phyloP scores from a whole-genome alignment of 176 grass and related monocot genomes.

The Ensete glaucum region DNA sequence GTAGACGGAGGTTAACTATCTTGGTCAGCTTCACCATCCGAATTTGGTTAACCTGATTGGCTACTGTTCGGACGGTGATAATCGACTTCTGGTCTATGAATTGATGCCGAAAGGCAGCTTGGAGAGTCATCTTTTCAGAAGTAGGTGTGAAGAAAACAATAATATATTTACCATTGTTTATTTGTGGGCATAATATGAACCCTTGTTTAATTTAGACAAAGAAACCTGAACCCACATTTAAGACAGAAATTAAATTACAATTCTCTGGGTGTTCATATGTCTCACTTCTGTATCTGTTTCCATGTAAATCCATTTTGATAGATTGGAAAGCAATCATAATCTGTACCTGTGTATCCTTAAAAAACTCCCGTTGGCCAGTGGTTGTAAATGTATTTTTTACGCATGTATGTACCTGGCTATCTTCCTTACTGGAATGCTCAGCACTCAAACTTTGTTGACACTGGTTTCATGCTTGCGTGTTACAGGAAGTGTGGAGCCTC shows the following conservation, averaged over 20 bases:
- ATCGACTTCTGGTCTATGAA: slow-evolving; percentile 1
- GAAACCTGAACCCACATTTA: not conserved
- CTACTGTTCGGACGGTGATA: not conserved
- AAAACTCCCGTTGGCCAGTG: not conserved
- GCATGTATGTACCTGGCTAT: too few species aligned
- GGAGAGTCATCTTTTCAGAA: slow-evolving; percentile 6
- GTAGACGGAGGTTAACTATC: slow-evolving; percentile 6
- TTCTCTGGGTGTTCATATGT: too few species aligned
- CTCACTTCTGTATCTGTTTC: not conserved
- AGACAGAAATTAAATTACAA: too few species aligned
- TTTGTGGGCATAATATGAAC: not conserved
- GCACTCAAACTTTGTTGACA: not conserved
- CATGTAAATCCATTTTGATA: not conserved
- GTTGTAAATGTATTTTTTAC: not conserved
- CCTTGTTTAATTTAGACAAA: not conserved
- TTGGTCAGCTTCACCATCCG: slow-evolving; percentile 5
- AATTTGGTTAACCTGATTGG: not conserved
- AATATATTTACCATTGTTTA: not conserved
- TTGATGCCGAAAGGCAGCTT: slow-evolving; percentile 5
- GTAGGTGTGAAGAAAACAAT: not conserved
- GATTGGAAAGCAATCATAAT: not conserved
- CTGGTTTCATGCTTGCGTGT: not conserved
- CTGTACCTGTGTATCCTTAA: not conserved
- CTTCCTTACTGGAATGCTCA: too few species aligned
- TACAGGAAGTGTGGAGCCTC: not conserved